phyloP scores from a whole-genome alignment of 164 flowering plant genomes.

The Brasenia schreberi region DNA sequence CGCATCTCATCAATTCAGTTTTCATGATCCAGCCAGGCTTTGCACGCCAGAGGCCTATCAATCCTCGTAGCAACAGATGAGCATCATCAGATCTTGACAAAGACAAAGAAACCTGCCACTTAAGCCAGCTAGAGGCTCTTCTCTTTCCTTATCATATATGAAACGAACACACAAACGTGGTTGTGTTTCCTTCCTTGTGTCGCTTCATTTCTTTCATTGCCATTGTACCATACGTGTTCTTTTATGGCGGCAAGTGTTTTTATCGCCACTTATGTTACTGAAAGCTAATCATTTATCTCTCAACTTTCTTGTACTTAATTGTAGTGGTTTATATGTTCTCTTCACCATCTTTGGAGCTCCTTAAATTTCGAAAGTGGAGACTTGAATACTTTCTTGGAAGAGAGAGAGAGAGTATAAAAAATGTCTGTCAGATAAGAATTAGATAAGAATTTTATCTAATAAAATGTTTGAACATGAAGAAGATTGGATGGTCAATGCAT shows the following conservation, averaged over 20 bases:
- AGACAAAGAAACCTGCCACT: too few species aligned
- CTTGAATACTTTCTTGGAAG: too few species aligned
- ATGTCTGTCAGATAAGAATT: too few species aligned
- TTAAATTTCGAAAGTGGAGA: too few species aligned
- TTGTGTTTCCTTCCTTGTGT: background rate
- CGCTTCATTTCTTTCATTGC: background rate
- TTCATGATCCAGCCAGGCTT: slow-evolving; percentile 68
- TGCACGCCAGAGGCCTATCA: slow-evolving; percentile 42
- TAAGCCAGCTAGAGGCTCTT: too few species aligned
- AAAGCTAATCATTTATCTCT: background rate
- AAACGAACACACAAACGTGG: background rate
- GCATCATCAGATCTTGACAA: background rate
- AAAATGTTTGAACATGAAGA: too few species aligned
- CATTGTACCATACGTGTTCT: background rate
- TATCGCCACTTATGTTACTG: background rate
- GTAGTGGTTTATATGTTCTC: too few species aligned
- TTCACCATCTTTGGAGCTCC: too few species aligned
- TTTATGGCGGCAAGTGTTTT: background rate
- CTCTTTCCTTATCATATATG: background rate
- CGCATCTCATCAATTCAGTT: slow-evolving; percentile 26
- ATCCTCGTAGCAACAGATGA: slow-evolving; percentile 7
- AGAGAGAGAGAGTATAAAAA: too few species aligned
- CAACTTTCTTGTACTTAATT: too few species aligned
- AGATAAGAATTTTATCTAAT: too few species aligned
- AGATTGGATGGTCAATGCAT: too few species aligned